Evolutionary conservation across 345 rosid genomes (phyloP), one percentile per base, ranked within the genome.

Genomic region (Erodium maritimum): DNA sequence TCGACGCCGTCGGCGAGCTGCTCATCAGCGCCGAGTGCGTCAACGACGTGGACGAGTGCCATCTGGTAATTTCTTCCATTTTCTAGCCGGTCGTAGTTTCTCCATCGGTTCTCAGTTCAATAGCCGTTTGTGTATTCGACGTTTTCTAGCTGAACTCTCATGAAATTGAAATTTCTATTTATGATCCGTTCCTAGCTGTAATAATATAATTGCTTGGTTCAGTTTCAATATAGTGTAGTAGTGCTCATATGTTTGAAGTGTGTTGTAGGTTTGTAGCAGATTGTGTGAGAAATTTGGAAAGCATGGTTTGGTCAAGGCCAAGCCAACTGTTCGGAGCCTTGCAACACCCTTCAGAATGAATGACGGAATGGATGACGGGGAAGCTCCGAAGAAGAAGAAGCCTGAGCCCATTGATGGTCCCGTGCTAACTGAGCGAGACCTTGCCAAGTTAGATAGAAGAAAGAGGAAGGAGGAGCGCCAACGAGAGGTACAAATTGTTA

Each of bases 381-480:
- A 61, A 51, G 90, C 65, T 45, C 82, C 79, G 5, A 87, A 85
- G 81, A 93, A 85, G 81, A 93, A 86, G 76, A 87, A 89, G n/a
- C 37, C 37, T 29, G 99, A 93, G 85, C 74, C 75, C 0, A 42
- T 68, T 0, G 99, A 93, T 56, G 97, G 99, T 21, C 99, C 99
- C 6, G 18, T 89, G 61, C 64, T 93, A 55, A 72, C 95, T 0
- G 96, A 93, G 71, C 95, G 99, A 50, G 99, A 93, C 65, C 66
- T 66, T 56, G 63, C 65, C 19, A 93, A 87, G 85, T 25, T 93
- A 0, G 97, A 93, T 56, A 85, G 99, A 80, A 85, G 77, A 62
- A 85, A 88, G 80, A 85, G 96, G 65, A 93, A 93, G 76, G 99
- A 89, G 3, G 99, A 93, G 66, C 90, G 99, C 59, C 96, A 89